Evolutionary conservation across 495 filamentous ascomycete species (phyloP), one percentile per base, ranked within the genome.

Genomic region (Aspergillus bertholletiae): DNA sequence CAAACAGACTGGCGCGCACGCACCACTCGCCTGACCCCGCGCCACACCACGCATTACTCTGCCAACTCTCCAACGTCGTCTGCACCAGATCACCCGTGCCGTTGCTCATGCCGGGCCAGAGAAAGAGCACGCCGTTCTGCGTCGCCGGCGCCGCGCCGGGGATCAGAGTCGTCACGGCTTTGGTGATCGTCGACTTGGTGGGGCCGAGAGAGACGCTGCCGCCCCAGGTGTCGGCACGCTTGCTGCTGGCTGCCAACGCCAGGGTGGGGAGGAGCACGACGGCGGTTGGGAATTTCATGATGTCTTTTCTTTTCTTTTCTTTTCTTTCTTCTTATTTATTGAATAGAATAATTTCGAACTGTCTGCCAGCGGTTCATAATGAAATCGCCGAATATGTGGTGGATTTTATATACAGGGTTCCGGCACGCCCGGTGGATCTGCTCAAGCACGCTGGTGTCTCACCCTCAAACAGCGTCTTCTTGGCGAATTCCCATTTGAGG

Each of bases 101-200:
- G 51, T 76, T 76, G 58, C 69, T 72, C 71, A 76, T 76, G 0
- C 71, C 73, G 15, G 71, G 73, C 73, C 73, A 75, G 23, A 75
- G 61, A 61, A 73, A 76, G 0, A 76, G 59, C 20, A 57, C 62
- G 7, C 72, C 72, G 41, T 61, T 67, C 53, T 76, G 72, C 2
- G 69, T 68, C 0, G 64, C 24, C 3, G 73, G 70, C 0, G 70
- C 69, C 28, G 61, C 45, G 22, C 72, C 73, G 8, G 73, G 70
- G 46, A 72, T 66, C 39, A 74, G 46, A 22, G 73, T 74, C n/a
- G 70, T 74, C 6, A 74, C 70, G 7, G 73, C 72, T 39, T 71
- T 65, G 50, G 68, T 60, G 57, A 73, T 75, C 28, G 61, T 65
- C 8, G 69, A 68, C 46, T 72, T 72, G 13, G 69, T 64, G 12